phyloP scores from a whole-genome alignment of 2,329 filamentous ascomycete genomes.

The Apiospora aurea region DNA sequence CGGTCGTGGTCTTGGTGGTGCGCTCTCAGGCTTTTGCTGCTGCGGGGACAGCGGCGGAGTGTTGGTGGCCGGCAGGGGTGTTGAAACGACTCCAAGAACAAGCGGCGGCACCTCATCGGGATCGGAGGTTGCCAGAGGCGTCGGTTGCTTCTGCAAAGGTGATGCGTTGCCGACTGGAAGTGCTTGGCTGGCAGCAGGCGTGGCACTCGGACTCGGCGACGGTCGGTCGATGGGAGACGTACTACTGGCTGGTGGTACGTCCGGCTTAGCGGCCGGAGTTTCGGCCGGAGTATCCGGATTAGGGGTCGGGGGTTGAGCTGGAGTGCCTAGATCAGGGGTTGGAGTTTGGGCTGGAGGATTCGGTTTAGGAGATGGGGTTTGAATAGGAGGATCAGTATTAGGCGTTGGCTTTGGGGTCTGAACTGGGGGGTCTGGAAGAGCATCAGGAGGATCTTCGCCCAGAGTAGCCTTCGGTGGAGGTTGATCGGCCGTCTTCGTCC shows the following conservation, averaged over 20 bases:
- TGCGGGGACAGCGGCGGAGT: neutral
- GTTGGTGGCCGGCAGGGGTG: neutral
- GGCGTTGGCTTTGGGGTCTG: neutral
- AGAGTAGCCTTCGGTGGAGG: neutral
- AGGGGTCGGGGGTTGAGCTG: neutral
- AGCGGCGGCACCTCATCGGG: neutral
- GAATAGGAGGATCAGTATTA: neutral
- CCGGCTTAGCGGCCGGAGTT: neutral
- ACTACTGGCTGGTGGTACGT: neutral
- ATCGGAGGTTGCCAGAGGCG: neutral
- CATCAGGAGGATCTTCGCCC: too few relatives aligned
- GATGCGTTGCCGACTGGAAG: too few relatives aligned
- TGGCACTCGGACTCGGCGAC: neutral
- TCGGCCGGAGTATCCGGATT: neutral
- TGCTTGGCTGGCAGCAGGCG: neutral
- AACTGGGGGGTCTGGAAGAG: neutral
- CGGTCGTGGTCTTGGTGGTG: neutral
- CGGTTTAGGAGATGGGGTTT: neutral
- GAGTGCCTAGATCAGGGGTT: neutral
- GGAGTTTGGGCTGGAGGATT: neutral
- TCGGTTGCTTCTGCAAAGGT: neutral
- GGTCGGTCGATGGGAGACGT: neutral
- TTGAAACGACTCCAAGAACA: slow-evolving; percentile 7
- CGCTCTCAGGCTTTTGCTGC: neutral
- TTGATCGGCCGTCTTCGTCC: neutral